A percentile compares a stretch with the other conserved stretches of the same genome.
Conservation (phyloP, 495 filamentous ascomycete species). For the Talaromyces trachyspermus region DNA sequence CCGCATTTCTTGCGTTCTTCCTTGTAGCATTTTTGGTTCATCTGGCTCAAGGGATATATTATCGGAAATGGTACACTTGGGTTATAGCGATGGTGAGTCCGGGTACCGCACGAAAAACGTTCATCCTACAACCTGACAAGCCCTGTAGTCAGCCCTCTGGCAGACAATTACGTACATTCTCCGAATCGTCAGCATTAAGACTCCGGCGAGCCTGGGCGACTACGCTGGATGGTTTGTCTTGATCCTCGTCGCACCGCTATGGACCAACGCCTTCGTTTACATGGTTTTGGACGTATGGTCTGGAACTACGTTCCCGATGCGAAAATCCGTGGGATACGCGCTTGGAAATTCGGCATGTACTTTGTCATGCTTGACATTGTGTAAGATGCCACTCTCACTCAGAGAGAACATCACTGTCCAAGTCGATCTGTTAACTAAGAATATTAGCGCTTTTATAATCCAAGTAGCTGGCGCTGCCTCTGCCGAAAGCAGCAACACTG, state of each 20-base stretch:
- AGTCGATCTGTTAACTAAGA: too few relatives aligned
- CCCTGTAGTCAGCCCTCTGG: conserved; percentile 20
- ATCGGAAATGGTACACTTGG: conserved; percentile 42
- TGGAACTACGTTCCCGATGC: conserved; percentile 45
- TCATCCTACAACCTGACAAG: too few relatives aligned
- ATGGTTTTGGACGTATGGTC: conserved; percentile 61
- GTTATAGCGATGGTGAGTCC: conserved; percentile 39
- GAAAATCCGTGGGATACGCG: conserved; percentile 41
- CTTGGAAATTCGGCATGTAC: conserved; percentile 40
- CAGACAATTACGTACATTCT: conserved; percentile 35
- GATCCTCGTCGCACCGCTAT: conserved; percentile 15
- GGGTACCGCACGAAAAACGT: too few relatives aligned
- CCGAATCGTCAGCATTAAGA: conserved; percentile 19
- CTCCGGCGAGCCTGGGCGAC: conserved; percentile 11
- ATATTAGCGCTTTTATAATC: conserved; percentile 15
- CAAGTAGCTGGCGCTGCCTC: conserved; percentile 12
- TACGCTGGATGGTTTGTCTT: conserved; percentile 25
- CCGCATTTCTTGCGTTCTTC: conserved; percentile 32
- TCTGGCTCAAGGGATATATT: conserved; percentile 30
- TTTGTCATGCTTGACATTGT: conserved; percentile 59
- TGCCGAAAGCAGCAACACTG: conserved; percentile 5
- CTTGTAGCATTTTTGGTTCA: conserved; percentile 28
- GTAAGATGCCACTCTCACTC: not conserved
- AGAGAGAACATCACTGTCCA: not conserved
- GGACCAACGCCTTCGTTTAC: conserved; percentile 62